These are phyloP conservation scores for Neurospora pannonica DNA, from an alignment of 495 filamentous ascomycete species.

Conservation along the genomic window DNA sequence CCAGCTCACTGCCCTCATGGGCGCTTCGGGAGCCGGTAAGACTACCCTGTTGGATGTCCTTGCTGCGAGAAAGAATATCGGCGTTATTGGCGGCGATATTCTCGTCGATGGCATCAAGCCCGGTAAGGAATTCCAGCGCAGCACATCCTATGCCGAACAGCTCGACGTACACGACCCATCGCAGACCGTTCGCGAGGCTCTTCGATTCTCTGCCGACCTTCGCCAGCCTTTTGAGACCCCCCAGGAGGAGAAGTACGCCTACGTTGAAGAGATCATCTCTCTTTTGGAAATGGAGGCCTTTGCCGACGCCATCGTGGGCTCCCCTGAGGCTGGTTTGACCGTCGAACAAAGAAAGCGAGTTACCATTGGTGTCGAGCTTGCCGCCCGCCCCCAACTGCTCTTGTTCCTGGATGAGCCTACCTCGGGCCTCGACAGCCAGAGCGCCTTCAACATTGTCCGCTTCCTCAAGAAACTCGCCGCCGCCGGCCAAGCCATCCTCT, in stretches of 20 bases:
- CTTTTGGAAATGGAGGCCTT: constrained; percentile 76
- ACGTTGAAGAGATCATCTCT: constrained; percentile 74
- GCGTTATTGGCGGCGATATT: constrained; percentile 64
- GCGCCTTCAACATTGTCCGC: constrained; percentile 80
- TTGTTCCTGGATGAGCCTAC: constrained; percentile 91
- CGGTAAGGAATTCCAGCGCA: constrained; percentile 64
- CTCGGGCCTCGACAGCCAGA: constrained; percentile 75
- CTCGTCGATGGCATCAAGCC: constrained; percentile 62
- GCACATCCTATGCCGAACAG: constrained; percentile 76
- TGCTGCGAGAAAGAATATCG: constrained; percentile 67
- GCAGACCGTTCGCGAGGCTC: constrained; percentile 72
- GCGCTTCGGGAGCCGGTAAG: constrained; percentile 78
- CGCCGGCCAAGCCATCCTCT: constrained; percentile 79
- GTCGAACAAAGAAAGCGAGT: constrained; percentile 89
- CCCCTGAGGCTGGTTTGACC: constrained; percentile 65
- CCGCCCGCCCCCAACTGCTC: constrained; percentile 74
- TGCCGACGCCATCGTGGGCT: constrained; percentile 77
- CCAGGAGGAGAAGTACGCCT: constrained; percentile 64
- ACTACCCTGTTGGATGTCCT: constrained; percentile 76
- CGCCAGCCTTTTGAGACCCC: constrained; percentile 66
- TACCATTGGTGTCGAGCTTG: constrained; percentile 83
- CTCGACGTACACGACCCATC: constrained; percentile 71
- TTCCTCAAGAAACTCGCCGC: constrained; percentile 78
- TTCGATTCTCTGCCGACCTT: constrained; percentile 74
- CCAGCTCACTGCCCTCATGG: constrained; percentile 73